Evolutionary conservation across 495 filamentous ascomycete species (phyloP), one percentile per base, ranked within the genome.

Genomic region (Neurospora sp.): DNA sequence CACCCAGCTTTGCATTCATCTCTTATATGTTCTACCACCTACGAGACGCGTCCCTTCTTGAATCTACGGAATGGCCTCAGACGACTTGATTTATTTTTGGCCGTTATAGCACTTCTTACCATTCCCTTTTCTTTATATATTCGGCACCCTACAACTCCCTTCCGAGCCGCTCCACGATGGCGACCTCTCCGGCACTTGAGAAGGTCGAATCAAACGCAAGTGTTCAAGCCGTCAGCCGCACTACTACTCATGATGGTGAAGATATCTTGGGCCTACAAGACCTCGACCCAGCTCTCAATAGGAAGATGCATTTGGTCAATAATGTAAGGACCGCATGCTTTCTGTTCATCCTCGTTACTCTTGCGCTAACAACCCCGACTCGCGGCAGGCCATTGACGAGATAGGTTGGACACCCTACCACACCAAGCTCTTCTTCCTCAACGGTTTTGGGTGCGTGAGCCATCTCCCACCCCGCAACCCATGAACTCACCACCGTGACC

Each of bases 351-450:
- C 65, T 35, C 27, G 38, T 35, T 22, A 18, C 18, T 12, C 22
- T 59, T 59, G 27, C 14, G 27, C 53, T 20, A 35, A 20, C 18
- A 38, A 77, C 68, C 69, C 11, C 44, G 22, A 31, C 14, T 70
- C 41, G 11, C 31, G 5, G 18, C 39, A 90, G 89, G 85, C 90
- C 4, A 92, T 93, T 73, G 89, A 93, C 77, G 88, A 92, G 74
- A 92, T 93, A 75, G 90, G 91, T 10, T 91, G 89, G 80, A 92
- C 90, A 0, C 75, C 78, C 38, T 90, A 91, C 75, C 91, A 93
- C 68, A 87, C 85, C 83, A 91, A 91, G 80, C 82, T 93, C 5
- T 93, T 93, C 68, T 81, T 84, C 39, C 76, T 87, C 61, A 87
- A 91, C 73, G 91, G 90, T 38, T 92, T 92, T 78, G 89, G 90